Base-by-base conservation (phyloP, 2,329 filamentous ascomycete genomes). In the Sphaerulina populicola region DNA sequence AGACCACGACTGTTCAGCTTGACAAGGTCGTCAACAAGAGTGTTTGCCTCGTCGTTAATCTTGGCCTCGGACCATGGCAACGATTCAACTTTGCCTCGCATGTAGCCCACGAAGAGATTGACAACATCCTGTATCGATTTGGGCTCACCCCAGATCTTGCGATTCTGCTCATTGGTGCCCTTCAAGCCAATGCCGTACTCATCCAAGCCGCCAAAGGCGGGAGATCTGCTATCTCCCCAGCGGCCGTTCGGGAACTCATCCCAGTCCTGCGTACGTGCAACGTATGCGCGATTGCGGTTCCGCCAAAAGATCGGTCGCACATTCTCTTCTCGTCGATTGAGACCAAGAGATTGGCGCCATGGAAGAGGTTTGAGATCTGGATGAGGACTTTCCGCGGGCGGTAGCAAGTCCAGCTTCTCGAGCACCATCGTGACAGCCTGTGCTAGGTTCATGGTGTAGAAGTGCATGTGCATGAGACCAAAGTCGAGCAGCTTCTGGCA, bases 361-460 rank as follows among this genome's bases (percentile, higher is more conserved):
- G 93, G 93, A 12, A 98, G 77, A n/a, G 89, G 81, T 64, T 93
- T 91, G 57, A 67, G 60, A 33, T 64, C 59, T 8, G 64, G 64
- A 41, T 66, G 52, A 15, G 62, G 60, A 30, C 51, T 58, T 68
- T 91, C 88, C 47, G 89, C 75, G 3, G 90, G 88, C 1, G 93
- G 91, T 44, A 88, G 78, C 70, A 95, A 81, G 48, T 83, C 77
- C 21, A 98, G 77, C 68, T 96, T 90, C 62, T 97, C 90, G 11
- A 98, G 78, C 21, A 98, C 82, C 85, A 96, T 90, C 62, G 86
- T 84, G 1, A 91, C 96, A 45, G 93, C 87, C 69, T 94, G 88
- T 9, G 89, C 91, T 15, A 98, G 77, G 71, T 98, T 98, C 93
- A 98, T 98, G 54, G 93, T 98, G 74, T 98, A 98, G 71, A 98